Evolutionary conservation across 2,329 filamentous ascomycete species (phyloP).

Genomic region (Penicillium sp.): DNA sequence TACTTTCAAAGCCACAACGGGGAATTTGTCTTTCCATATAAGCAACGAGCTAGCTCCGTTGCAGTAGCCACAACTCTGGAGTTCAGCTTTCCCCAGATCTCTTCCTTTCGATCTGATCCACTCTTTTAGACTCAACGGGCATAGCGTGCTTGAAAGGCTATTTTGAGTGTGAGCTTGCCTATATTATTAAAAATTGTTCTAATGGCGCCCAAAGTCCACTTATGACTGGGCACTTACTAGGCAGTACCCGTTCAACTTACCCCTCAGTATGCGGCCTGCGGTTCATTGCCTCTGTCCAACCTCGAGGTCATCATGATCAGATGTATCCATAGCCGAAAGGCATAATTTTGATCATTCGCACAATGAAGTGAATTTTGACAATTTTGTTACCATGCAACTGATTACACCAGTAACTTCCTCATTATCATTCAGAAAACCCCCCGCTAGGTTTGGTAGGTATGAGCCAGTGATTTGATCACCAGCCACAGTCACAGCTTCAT

Average conservation of each 20-base stretch:
- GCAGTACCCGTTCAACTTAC: not conserved
- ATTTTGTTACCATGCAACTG: not conserved
- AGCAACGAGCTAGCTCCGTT: constrained; percentile 12
- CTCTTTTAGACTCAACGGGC: constrained; percentile 17
- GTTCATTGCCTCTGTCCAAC: not conserved
- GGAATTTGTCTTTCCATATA: constrained; percentile 6
- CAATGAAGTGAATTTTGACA: not conserved
- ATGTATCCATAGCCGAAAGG: not conserved
- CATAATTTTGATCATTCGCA: not conserved
- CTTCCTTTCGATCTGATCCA: constrained; percentile 15
- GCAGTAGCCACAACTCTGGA: constrained; percentile 10
- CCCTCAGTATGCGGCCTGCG: not conserved
- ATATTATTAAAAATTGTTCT: not conserved
- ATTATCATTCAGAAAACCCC: not conserved
- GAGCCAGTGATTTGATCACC: not conserved
- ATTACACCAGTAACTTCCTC: not conserved
- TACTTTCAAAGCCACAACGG: constrained; percentile 16
- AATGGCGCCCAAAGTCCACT: not conserved
- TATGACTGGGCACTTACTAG: not conserved
- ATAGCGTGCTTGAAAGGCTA: constrained; percentile 12
- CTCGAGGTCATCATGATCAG: not conserved
- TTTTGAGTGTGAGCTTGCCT: constrained; percentile 3
- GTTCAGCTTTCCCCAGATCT: constrained; percentile 21
- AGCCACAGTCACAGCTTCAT: not conserved
- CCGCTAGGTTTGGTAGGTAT: not conserved